Evolutionary conservation across 495 filamentous ascomycete genomes (phyloP).

Genomic region (Daldinia bambusicola): DNA sequence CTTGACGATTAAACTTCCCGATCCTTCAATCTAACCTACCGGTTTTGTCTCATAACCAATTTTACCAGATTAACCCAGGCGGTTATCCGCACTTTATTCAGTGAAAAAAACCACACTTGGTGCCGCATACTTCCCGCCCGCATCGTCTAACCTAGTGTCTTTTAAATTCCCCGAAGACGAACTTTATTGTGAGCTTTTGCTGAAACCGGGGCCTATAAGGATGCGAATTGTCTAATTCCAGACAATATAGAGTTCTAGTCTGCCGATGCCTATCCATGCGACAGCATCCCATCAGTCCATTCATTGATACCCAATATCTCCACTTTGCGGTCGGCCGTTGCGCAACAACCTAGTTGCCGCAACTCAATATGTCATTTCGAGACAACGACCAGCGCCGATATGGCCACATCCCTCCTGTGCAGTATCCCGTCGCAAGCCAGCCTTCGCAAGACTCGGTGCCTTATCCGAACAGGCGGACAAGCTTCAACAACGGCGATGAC

Average conservation of each 20-base stretch:
- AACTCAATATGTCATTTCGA: slow-evolving; percentile 62
- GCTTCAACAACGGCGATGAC: slow-evolving; percentile 86
- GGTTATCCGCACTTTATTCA: neutral
- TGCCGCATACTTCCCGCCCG: neutral
- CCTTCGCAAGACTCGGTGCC: slow-evolving; percentile 48
- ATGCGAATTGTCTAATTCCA: slow-evolving; percentile 27
- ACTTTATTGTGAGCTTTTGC: slow-evolving; percentile 30
- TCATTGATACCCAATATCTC: slow-evolving; percentile 33
- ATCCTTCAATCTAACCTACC: slow-evolving; percentile 11
- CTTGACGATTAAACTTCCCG: slow-evolving; percentile 35
- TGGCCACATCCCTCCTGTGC: slow-evolving; percentile 66
- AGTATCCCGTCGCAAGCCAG: slow-evolving; percentile 60
- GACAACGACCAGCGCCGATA: slow-evolving; percentile 66
- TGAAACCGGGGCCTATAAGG: slow-evolving; percentile 24
- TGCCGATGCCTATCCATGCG: slow-evolving; percentile 35
- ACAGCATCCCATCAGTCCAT: slow-evolving; percentile 20
- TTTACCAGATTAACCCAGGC: neutral
- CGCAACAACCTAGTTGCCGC: slow-evolving; percentile 26
- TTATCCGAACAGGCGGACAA: slow-evolving; percentile 68
- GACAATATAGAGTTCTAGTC: slow-evolving; percentile 34
- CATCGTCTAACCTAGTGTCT: slow-evolving; percentile 28
- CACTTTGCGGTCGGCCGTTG: slow-evolving; percentile 21
- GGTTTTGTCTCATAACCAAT: slow-evolving; percentile 6
- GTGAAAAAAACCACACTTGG: neutral
- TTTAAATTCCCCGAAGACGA: slow-evolving; percentile 36